phyloP scores from a whole-genome alignment of 352 stramenopile species.

The Pythium myriotylum region DNA sequence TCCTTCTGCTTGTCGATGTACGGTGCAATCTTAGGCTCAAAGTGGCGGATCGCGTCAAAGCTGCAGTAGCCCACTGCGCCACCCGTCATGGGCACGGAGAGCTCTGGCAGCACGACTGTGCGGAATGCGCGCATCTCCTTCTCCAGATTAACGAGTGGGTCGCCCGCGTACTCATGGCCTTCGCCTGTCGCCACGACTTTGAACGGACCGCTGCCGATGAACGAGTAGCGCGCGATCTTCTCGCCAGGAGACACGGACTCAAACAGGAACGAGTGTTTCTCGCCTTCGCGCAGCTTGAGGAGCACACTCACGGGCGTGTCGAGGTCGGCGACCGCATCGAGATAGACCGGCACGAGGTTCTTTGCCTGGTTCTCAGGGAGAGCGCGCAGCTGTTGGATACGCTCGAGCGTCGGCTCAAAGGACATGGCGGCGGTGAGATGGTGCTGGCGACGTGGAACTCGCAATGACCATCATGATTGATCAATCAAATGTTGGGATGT shows the following conservation, averaged over 20 bases:
- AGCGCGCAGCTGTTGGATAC: slow-evolving; percentile 59
- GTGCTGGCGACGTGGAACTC: not conserved
- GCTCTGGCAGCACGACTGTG: slow-evolving; percentile 66
- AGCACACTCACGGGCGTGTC: slow-evolving; percentile 89
- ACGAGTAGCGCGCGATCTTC: slow-evolving; percentile 89
- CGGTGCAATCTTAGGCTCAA: slow-evolving; percentile 82
- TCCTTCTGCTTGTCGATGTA: slow-evolving; percentile 79
- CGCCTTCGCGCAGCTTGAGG: slow-evolving; percentile 79
- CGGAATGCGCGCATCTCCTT: slow-evolving; percentile 79
- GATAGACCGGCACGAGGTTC: slow-evolving; percentile 86
- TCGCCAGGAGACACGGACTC: slow-evolving; percentile 85
- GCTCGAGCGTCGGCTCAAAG: slow-evolving; percentile 63
- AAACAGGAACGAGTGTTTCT: slow-evolving; percentile 87
- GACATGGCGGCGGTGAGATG: slow-evolving; percentile 36
- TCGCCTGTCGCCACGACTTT: slow-evolving; percentile 77
- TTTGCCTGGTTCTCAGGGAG: slow-evolving; percentile 67
- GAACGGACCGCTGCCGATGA: slow-evolving; percentile 84
- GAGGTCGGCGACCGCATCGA: slow-evolving; percentile 83
- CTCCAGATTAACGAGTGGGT: slow-evolving; percentile 81
- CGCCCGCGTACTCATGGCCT: slow-evolving; percentile 55
- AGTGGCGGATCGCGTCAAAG: slow-evolving; percentile 89
- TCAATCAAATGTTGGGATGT: slow-evolving; percentile 24
- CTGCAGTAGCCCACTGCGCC: slow-evolving; percentile 88
- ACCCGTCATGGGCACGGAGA: slow-evolving; percentile 83
- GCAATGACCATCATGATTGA: slow-evolving; percentile 29